Percentiles rank a stretch among this genome's conserved stretches.
These are phyloP conservation scores for Gentiana straminea DNA, from an alignment of 257 asterid genomes.

Conservation along the genomic window DNA sequence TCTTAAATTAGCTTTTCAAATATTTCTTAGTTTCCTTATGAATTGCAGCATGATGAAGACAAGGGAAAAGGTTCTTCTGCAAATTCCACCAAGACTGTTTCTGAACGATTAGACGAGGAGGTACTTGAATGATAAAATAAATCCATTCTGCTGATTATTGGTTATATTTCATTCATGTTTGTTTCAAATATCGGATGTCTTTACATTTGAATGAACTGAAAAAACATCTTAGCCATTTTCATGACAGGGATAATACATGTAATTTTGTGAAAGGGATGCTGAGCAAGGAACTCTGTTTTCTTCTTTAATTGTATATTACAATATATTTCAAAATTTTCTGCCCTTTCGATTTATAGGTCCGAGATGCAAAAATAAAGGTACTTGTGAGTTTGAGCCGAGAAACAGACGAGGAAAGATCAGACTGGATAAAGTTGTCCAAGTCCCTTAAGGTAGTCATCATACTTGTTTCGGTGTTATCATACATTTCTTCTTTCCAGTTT, in stretches of 20 bases:
- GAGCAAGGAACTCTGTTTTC: neutral
- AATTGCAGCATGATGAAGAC: constrained; percentile 59
- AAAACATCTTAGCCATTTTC: no score
- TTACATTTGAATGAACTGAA: no score
- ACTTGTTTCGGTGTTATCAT: neutral
- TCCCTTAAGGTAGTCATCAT: constrained; percentile 56
- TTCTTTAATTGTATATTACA: neutral
- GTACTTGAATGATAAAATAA: constrained; percentile 20
- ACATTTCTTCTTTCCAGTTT: neutral
- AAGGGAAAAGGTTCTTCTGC: constrained; percentile 52
- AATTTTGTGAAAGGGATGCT: neutral
- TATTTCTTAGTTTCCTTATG: constrained; percentile 11
- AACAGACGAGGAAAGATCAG: constrained; percentile 64
- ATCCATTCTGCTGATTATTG: neutral
- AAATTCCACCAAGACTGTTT: constrained; percentile 47
- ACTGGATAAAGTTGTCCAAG: constrained; percentile 64
- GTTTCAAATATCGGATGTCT: no score
- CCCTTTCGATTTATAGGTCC: constrained; percentile 37
- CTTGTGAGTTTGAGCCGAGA: constrained; percentile 59
- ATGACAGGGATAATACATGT: no score
- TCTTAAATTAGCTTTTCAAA: neutral
- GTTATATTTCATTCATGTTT: no score
- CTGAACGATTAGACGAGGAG: constrained; percentile 80
- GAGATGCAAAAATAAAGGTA: constrained; percentile 83
- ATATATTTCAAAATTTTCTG: constrained; percentile 1